phyloP scores from a whole-genome alignment of 2,329 filamentous ascomycete genomes.

The Colletotrichum plurivorum region DNA sequence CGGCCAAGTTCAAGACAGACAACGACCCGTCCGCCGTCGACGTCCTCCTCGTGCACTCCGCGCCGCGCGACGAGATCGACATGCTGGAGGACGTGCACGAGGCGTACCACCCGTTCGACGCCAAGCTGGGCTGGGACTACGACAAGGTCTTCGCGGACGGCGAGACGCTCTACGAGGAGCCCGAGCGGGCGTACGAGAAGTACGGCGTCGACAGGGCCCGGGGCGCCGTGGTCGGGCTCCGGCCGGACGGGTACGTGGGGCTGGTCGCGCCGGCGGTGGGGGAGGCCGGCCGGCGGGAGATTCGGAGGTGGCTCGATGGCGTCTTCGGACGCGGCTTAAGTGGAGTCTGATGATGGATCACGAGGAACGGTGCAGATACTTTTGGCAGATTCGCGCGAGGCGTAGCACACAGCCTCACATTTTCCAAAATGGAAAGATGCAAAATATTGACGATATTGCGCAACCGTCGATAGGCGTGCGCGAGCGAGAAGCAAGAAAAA shows the following conservation, averaged over 20 bases:
- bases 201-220: slow-evolving; percentile 67
- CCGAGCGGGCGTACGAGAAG: slow-evolving; percentile 65
- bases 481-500: no score
- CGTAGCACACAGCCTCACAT: no score
- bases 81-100: slow-evolving; percentile 62
- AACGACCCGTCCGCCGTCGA: slow-evolving; percentile 58
- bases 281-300: slow-evolving; percentile 7
- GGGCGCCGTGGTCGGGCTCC: slow-evolving; percentile 30
- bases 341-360: no score
- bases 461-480: no score
- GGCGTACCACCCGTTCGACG: slow-evolving; percentile 41
- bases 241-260: slow-evolving; percentile 36
- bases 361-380: no score
- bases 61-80: slow-evolving; percentile 65
- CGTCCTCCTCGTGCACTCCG: slow-evolving; percentile 72
- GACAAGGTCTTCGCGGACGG: slow-evolving; percentile 70
- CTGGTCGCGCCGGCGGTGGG: slow-evolving; percentile 23
- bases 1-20: slow-evolving; percentile 36
- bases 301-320: slow-evolving; percentile 31
- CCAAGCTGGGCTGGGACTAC: slow-evolving; percentile 66
- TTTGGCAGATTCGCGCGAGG: no score
- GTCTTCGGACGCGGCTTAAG: slow-evolving; percentile 4
- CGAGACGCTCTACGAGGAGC: slow-evolving; percentile 65
- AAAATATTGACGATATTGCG: no score
- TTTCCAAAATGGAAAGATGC: no score